Evolutionary conservation across 2,329 filamentous ascomycete species (phyloP).

Genomic region (Ceratocystis papillata): DNA sequence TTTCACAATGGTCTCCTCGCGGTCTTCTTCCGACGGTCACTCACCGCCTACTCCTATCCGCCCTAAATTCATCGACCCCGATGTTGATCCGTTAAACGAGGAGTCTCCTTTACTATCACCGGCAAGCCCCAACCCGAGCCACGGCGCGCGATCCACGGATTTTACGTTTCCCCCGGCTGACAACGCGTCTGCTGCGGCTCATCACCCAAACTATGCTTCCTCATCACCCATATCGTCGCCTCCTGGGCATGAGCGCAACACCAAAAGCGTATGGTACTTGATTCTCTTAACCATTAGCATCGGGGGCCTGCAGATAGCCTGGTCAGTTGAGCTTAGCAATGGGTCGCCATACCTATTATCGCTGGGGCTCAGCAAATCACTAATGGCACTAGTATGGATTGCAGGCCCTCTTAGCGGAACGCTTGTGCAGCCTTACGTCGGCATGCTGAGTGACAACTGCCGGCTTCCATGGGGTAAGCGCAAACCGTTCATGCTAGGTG

Average conservation of each 20-base stretch:
- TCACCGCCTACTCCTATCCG: slow-evolving; percentile 16
- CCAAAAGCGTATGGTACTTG: slow-evolving; percentile 77
- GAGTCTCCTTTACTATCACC: slow-evolving; percentile 25
- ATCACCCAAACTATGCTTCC: neutral
- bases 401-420: slow-evolving; percentile 65
- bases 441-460: slow-evolving; percentile 70
- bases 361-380: slow-evolving; percentile 68
- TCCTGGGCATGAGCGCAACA: slow-evolving; percentile 37
- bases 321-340: slow-evolving; percentile 90
- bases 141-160: slow-evolving; percentile 30
- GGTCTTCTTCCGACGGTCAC: slow-evolving; percentile 13
- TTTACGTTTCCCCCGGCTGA: slow-evolving; percentile 29
- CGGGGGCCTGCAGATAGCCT: slow-evolving; percentile 83
- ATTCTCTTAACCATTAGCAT: slow-evolving; percentile 77
- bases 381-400: slow-evolving; percentile 78
- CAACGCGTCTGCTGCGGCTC: slow-evolving; percentile 4
- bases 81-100: slow-evolving; percentile 25
- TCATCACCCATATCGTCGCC: neutral
- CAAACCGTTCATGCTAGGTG: slow-evolving; percentile 70
- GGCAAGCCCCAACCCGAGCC: slow-evolving; percentile 16
- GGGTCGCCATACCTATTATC: slow-evolving; percentile 77
- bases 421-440: slow-evolving; percentile 71
- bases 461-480: slow-evolving; percentile 64
- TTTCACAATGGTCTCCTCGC: slow-evolving; percentile 16
- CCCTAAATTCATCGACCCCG: slow-evolving; percentile 20